Conservation (phyloP, 2,329 filamentous ascomycete species). For the Colletotrichum lentis region DNA sequence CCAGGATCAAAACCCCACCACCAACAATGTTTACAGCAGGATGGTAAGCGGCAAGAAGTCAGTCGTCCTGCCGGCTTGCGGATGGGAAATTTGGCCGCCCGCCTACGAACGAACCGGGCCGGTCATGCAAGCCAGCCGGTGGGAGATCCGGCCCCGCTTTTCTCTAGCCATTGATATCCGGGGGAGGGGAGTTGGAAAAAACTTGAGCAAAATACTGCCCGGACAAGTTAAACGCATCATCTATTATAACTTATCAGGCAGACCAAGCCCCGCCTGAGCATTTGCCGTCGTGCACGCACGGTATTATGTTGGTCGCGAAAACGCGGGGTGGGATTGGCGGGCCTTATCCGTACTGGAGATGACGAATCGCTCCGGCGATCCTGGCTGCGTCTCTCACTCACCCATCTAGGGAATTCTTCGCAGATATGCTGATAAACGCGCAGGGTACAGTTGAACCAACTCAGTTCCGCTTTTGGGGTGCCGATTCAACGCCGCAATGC, state of each 20-base stretch:
- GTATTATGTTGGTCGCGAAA: neutral
- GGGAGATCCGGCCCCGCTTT: slow-evolving; percentile 5
- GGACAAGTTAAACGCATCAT: neutral
- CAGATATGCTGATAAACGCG: slow-evolving; percentile 10
- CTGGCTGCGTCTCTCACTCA: neutral
- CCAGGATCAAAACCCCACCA: neutral
- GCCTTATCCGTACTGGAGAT: slow-evolving; percentile 11
- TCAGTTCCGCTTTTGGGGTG: neutral
- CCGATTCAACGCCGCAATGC: neutral
- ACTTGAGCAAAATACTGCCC: neutral
- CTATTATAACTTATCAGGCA: too few relatives aligned
- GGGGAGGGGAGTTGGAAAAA: neutral
- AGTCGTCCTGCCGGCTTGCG: slow-evolving; percentile 1
- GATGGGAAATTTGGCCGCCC: neutral
- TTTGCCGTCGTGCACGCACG: too few relatives aligned
- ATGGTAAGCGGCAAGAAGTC: neutral
- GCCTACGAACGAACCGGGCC: neutral
- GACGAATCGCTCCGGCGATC: slow-evolving; percentile 4
- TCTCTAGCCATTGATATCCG: slow-evolving; percentile 2
- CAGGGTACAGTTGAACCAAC: slow-evolving; percentile 3
- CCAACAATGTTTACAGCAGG: neutral
- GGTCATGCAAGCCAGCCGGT: slow-evolving; percentile 6
- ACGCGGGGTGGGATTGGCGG: slow-evolving; percentile 18
- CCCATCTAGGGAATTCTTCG: neutral
- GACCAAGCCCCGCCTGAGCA: neutral